Evolutionary conservation across 176 grass and related monocot genomes (phyloP).

Genomic region (Bonia amplexicaulis): DNA sequence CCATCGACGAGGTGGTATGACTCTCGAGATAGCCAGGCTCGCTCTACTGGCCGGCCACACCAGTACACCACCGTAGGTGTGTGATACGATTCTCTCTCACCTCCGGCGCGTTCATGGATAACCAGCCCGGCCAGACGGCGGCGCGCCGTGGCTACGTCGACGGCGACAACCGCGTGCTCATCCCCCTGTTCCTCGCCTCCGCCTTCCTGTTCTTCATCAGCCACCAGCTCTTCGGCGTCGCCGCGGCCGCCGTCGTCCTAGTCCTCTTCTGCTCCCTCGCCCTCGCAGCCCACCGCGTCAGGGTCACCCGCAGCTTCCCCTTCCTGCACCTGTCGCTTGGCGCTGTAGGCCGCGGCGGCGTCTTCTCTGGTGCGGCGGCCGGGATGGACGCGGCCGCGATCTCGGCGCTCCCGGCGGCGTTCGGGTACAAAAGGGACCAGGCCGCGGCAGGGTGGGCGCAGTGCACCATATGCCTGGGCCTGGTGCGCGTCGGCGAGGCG

Average conservation of each 20-base stretch:
- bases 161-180: not conserved
- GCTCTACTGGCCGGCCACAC: not conserved
- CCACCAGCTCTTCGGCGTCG: constrained; percentile 20
- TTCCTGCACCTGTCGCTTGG: constrained; percentile 8
- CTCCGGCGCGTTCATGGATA: not conserved
- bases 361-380: not conserved
- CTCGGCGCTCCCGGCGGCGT: constrained; percentile 20
- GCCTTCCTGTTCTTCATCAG: constrained; percentile 13
- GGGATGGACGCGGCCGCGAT: constrained; percentile 19
- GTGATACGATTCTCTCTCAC: no score
- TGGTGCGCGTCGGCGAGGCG: constrained; percentile 20
- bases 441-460: constrained; percentile 3
- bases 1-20: no score
- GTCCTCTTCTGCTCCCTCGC: not conserved
- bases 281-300: not conserved
- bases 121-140: not conserved
- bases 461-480: constrained; percentile 45
- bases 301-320: constrained; percentile 8
- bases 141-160: not conserved
- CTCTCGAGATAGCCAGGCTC: not conserved
- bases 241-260: not conserved
- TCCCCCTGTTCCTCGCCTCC: not conserved
- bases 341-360: not conserved
- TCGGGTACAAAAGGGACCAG: not conserved
- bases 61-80: not conserved